Evolutionary conservation across 2,329 filamentous ascomycete species (phyloP).

Genomic region (Botrytis aclada): DNA sequence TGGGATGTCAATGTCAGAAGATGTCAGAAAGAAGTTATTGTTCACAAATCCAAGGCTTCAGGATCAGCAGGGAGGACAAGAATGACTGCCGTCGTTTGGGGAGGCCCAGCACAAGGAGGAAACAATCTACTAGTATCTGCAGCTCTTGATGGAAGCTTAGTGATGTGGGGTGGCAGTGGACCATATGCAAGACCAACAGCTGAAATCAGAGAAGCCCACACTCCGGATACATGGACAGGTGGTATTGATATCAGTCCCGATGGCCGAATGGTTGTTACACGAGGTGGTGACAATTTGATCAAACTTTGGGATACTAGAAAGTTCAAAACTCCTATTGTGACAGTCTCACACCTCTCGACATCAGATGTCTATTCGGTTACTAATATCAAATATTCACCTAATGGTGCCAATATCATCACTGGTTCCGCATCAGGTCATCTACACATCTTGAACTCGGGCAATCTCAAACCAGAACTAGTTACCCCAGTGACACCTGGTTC

Average conservation of each 20-base stretch:
- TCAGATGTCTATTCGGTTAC: constrained; percentile 79
- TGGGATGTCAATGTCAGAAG: constrained; percentile 95
- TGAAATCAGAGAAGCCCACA: constrained; percentile 82
- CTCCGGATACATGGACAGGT: constrained; percentile 81
- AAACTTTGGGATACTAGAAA: constrained; percentile 97
- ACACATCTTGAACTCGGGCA: constrained; percentile 91
- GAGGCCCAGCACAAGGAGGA: constrained; percentile 69
- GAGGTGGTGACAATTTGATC: constrained; percentile 87
- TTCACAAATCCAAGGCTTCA: constrained; percentile 89
- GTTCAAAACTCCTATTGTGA: constrained; percentile 85
- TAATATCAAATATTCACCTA: constrained; percentile 87
- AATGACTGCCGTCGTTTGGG: constrained; percentile 93
- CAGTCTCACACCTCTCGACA: constrained; percentile 74
- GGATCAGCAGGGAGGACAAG: constrained; percentile 86
- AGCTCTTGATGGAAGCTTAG: constrained; percentile 82
- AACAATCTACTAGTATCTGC: constrained; percentile 76
- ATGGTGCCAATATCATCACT: constrained; percentile 79
- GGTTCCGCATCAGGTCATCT: constrained; percentile 83
- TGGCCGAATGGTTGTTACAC: constrained; percentile 83
- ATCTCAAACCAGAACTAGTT: constrained; percentile 76
- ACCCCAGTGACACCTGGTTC: constrained; percentile 86
- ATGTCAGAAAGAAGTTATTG: constrained; percentile 87
- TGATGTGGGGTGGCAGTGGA: constrained; percentile 89
- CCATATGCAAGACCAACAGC: constrained; percentile 78
- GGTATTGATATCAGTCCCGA: constrained; percentile 89